Evolutionary conservation across 441 rosid species (phyloP), one percentile per base, ranked within the genome.

Genomic region (Corymbia calophylla): DNA sequence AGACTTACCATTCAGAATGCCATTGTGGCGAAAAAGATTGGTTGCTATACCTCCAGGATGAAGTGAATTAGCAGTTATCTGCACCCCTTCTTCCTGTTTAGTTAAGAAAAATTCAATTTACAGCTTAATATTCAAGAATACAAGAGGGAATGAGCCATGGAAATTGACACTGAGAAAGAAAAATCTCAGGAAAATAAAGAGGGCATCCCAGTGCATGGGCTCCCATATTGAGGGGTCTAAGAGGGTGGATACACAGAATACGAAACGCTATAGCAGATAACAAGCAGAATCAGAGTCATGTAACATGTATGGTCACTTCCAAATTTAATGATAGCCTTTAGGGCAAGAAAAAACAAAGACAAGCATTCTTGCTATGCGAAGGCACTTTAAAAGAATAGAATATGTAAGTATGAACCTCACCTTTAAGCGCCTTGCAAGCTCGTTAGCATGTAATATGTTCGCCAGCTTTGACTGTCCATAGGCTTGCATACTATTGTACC

Each of bases 21-120:
- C 89, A 91, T 91, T 94, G 91, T 94, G 91, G 48, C 96, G 96
- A 44, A 92, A 49, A 81, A 96, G 93, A 92, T 95, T 96, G 91
- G 97, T 96, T 54, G 88, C 89, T 88, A 95, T 96, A 88, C 90
- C 88, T 91, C 99, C 98, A 7, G 97, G 99, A 93, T 96, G 99
- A 92, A 96, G 92, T 60, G 97, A 93, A 93, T 96, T 96, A 87
- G 95, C 95, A 88, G 96, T 96, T 88, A 95, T 91, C 87, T 95
- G 91, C 87, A 93, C 96, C 88, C 93, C 95, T 21, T 93, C 95
- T 88, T 96, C 96, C 98, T 95, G 93, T 16, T 91, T 27, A 8
- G 51, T 68, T 35, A 25, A 82, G 56, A 88, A 12, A 86, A 27
- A 39, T 21, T 39, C 84, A 88, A 35, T 39, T 77, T n/a, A 27